Evolutionary conservation across 2,329 filamentous ascomycete genomes (phyloP).

Genomic region (Lomentospora prolificans): DNA sequence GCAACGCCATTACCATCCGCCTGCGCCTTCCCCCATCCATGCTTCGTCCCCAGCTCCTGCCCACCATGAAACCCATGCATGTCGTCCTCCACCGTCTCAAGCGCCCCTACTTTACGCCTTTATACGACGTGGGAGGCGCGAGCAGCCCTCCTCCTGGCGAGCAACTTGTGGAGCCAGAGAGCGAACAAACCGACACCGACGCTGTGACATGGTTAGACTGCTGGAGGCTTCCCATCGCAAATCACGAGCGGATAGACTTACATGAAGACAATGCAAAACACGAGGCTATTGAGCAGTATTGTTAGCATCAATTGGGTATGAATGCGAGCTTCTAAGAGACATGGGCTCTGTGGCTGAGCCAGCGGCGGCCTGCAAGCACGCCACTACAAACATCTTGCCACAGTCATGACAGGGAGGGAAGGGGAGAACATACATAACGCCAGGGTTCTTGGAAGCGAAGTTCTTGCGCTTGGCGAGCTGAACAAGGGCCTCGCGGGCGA

Average conservation of each 20-base stretch:
- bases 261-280: conserved; percentile 8
- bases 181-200: conserved; percentile 1
- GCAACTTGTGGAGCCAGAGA: conserved; percentile 2
- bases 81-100: neutral
- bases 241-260: conserved; percentile 1
- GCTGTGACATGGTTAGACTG: neutral
- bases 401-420: neutral
- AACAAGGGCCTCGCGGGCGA: conserved; percentile 7
- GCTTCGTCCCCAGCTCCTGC: neutral
- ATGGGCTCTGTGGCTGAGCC: neutral
- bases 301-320: neutral
- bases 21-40: neutral
- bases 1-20: neutral
- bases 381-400: neutral
- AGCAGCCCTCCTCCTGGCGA: conserved; percentile 5
- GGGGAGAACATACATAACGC: conserved; percentile 7
- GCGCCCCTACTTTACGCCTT: neutral
- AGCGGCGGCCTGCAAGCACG: neutral
- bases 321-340: neutral
- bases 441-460: conserved; percentile 7
- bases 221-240: neutral
- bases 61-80: neutral
- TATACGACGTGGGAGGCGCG: neutral
- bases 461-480: conserved; percentile 8
- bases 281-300: neutral